Percentiles rank a stretch among this genome's conserved stretches.
Evolutionary conservation across 2,329 filamentous ascomycete genomes (phyloP).

Genomic region (Hypoxylon sp.): DNA sequence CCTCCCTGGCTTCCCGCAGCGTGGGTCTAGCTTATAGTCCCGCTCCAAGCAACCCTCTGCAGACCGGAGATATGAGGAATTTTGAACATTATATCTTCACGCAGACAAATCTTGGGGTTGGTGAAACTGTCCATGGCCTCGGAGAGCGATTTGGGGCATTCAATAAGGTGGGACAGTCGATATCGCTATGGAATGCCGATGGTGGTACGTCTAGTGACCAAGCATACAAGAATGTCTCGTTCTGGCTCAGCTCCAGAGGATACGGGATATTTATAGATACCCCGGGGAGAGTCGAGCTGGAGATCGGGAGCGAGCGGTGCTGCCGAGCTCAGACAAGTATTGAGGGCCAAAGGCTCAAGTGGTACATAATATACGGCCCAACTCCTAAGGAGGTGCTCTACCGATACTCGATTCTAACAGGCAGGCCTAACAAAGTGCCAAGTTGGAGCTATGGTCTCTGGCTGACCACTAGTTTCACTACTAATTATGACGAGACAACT

Average conservation of each 20-base stretch:
- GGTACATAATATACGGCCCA: slow-evolving; percentile 80
- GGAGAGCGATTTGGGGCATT: slow-evolving; percentile 84
- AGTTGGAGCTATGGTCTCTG: slow-evolving; percentile 83
- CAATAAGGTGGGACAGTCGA: slow-evolving; percentile 80
- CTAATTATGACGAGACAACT: slow-evolving; percentile 78
- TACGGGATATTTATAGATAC: slow-evolving; percentile 84
- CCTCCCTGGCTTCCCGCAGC: slow-evolving; percentile 68
- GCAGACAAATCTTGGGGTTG: slow-evolving; percentile 68
- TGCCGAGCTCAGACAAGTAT: slow-evolving; percentile 79
- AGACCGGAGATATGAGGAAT: slow-evolving; percentile 67
- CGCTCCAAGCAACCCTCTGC: slow-evolving; percentile 65
- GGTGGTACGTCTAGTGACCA: slow-evolving; percentile 78
- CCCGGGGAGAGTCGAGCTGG: slow-evolving; percentile 77
- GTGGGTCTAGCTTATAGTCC: slow-evolving; percentile 72
- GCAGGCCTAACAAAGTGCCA: slow-evolving; percentile 74
- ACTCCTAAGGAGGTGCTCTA: slow-evolving; percentile 79
- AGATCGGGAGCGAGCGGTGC: slow-evolving; percentile 81
- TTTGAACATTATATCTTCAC: slow-evolving; percentile 71
- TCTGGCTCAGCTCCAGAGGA: slow-evolving; percentile 79
- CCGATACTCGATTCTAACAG: slow-evolving; percentile 77
- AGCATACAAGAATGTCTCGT: slow-evolving; percentile 80
- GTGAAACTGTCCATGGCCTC: slow-evolving; percentile 80
- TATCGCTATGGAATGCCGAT: slow-evolving; percentile 76
- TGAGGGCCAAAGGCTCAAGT: slow-evolving; percentile 78
- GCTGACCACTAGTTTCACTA: slow-evolving; percentile 83